Evolutionary conservation across 2,329 filamentous ascomycete species (phyloP), one percentile per base, ranked within the genome.

Genomic region (Phaeosphaeria sp.): DNA sequence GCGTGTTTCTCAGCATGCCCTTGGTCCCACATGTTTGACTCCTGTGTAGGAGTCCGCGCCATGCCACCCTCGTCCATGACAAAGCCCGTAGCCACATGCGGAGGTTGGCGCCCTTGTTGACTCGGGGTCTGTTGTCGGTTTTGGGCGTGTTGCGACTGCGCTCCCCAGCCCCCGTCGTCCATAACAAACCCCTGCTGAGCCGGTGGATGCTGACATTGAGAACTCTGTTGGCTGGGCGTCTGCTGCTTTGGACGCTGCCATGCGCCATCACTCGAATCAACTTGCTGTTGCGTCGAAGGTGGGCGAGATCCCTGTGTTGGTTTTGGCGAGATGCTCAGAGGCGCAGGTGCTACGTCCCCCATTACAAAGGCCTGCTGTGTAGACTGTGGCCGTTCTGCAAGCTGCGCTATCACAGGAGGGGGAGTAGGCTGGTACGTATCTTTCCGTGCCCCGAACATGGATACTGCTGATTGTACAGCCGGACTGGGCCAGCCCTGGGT

Each of bases 371-470:
- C 44, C 33, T 71, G 68, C 18, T 62, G 60, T 25, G 63, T 53
- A 21, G 64, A 61, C 18, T 57, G 59, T 11, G 68, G 56, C 7
- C 33, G 50, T 25, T 62, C 67, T 13, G 60, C 58, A n/a, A 64
- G 64, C 44, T 59, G 59, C 33, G 60, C 62, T n/a, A 57, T 47
- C 21, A 59, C 42, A 36, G 65, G 70, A 46, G 72, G 71, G 24
- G 74, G 74, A 5, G 73, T 77, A 18, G 73, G 74, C 51, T 73
- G 65, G 54, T 70, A 76, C 0, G 59, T 69, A 49, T 74, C 67
- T 20, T 56, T 57, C 25, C 63, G 57, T 48, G 11, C 36, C 15
- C 15, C 36, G 3, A 15, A n/a, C 13, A 56, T 59, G 2, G 65
- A 21, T 5, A 57, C 57, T n/a, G 59, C 57, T 24, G 67, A 59